Conservation (phyloP, 1,284 basidiomycete genomes). For the Marasmius oreades region DNA sequence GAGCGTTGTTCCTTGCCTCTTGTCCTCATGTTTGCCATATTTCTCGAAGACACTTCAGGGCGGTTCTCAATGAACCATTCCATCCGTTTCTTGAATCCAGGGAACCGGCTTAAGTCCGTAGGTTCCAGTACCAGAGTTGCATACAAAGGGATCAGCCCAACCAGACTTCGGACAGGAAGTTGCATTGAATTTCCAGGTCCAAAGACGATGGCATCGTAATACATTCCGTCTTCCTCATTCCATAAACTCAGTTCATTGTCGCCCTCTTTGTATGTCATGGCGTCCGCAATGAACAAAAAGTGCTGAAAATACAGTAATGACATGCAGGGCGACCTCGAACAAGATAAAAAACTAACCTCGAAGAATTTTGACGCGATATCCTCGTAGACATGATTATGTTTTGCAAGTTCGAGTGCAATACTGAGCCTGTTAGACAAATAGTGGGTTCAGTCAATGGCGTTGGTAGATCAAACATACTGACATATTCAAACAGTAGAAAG, state of each 20-base stretch:
- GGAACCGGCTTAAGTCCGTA: conserved; percentile 82
- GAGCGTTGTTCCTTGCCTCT: conserved; percentile 84
- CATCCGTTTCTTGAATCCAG: conserved; percentile 97
- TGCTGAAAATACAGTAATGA: conserved; percentile 48
- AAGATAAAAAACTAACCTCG: conserved; percentile 51
- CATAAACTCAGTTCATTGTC: conserved; percentile 83
- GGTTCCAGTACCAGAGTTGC: conserved; percentile 94
- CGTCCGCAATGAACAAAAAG: conserved; percentile 95
- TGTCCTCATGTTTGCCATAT: conserved; percentile 94
- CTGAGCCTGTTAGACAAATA: conserved; percentile 62
- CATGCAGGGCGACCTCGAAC: not conserved
- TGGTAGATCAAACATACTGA: conserved; percentile 30
- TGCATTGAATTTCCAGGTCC: conserved; percentile 84
- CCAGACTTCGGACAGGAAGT: conserved; percentile 88
- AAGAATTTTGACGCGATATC: conserved; percentile 99
- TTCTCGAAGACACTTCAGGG: conserved; percentile 81
- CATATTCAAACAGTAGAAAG: conserved; percentile 97
- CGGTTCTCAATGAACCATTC: conserved; percentile 98
- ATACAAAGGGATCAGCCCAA: conserved; percentile 94
- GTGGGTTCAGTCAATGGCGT: conserved; percentile 6
- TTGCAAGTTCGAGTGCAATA: conserved; percentile 95
- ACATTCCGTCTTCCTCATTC: conserved; percentile 97
- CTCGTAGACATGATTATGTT: conserved; percentile 97
- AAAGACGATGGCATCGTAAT: conserved; percentile 96
- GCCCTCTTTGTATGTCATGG: conserved; percentile 89